These are phyloP conservation scores for Rheum nobile DNA, from an alignment of 148 eudicot species.

Conservation along the genomic window DNA sequence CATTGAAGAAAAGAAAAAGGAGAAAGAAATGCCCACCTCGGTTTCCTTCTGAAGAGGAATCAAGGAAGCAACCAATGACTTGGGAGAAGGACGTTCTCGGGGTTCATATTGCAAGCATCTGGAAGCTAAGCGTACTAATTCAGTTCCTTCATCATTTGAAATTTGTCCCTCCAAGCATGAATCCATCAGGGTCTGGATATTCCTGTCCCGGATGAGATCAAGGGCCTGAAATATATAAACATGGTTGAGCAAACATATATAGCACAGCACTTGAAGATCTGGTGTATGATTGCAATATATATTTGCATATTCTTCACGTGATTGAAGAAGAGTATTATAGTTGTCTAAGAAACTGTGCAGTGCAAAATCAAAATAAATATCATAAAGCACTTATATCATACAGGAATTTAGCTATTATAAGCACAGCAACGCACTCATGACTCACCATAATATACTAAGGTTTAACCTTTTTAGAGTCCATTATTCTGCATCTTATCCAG, in stretches of 20 bases:
- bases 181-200: constrained; percentile 77
- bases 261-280: background rate
- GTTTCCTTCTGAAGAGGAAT: constrained; percentile 90
- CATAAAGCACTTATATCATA: background rate
- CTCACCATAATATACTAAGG: background rate
- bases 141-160: constrained; percentile 75
- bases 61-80: constrained; percentile 69
- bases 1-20: background rate
- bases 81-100: constrained; percentile 87
- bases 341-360: background rate
- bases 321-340: background rate
- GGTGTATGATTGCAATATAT: background rate
- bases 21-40: constrained; percentile 42
- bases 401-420: background rate
- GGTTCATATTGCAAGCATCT: constrained; percentile 90
- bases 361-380: background rate
- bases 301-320: background rate
- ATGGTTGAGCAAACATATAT: background rate
- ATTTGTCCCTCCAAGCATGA: constrained; percentile 96
- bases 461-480: background rate
- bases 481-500: background rate
- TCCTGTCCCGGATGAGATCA: constrained; percentile 82
- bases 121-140: constrained; percentile 80
- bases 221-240: constrained; percentile 51
- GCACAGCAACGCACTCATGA: too few species aligned